Evolutionary conservation across 306 rosid genomes (phyloP).

Genomic region (Glycine tomentella): DNA sequence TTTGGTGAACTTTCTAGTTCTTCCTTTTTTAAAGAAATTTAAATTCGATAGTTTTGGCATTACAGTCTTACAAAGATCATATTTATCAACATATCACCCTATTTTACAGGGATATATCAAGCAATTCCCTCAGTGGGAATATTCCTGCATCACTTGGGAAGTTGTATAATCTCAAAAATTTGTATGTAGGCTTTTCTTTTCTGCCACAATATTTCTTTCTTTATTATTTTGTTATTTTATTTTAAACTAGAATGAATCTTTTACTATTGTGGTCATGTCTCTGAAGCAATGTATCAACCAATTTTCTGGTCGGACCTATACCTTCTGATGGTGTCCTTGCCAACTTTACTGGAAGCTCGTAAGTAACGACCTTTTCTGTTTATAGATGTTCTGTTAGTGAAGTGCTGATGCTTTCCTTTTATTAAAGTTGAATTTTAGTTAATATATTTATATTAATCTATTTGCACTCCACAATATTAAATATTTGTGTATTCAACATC

Average conservation of each 20-base stretch:
- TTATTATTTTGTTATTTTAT: constrained; percentile 17
- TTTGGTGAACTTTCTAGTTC: constrained; percentile 17
- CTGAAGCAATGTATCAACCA: constrained; percentile 84
- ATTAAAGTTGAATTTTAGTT: constrained; percentile 9
- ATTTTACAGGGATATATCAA: constrained; percentile 85
- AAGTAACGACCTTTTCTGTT: constrained; percentile 55
- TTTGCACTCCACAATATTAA: constrained; percentile 5
- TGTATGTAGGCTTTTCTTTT: constrained; percentile 66
- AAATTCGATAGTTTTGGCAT: constrained; percentile 37
- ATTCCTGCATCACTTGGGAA: constrained; percentile 84
- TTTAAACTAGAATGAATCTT: neutral
- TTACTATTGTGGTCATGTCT: constrained; percentile 41
- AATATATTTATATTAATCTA: constrained; percentile 12
- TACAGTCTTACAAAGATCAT: constrained; percentile 6
- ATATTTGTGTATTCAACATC: neutral
- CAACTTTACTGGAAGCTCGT: constrained; percentile 83
- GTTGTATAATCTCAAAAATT: constrained; percentile 66
- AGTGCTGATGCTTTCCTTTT: constrained; percentile 11
- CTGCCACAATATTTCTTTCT: constrained; percentile 35
- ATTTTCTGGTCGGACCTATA: constrained; percentile 91
- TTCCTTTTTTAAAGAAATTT: neutral
- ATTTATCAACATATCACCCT: constrained; percentile 41
- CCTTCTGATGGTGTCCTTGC: constrained; percentile 86
- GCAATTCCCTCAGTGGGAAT: constrained; percentile 88
- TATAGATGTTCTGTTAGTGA: constrained; percentile 35